Evolutionary conservation across 257 asterid species (phyloP).

Genomic region (Hygrophila difformis): DNA sequence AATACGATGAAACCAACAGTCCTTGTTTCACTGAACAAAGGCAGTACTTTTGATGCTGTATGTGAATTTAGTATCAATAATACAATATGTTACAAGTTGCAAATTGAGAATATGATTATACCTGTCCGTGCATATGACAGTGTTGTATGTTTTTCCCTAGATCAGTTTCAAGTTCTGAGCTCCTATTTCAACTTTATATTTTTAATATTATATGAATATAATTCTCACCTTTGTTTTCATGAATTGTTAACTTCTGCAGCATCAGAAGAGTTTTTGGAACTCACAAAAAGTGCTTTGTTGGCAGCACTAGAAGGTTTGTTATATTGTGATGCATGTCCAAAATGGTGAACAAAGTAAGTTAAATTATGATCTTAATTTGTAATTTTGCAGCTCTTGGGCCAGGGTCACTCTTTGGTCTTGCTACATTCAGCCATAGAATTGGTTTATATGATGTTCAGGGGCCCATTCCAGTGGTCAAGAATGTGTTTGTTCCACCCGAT

Average conservation of each 20-base stretch:
- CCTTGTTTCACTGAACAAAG: background rate
- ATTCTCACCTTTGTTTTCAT: slow-evolving; percentile 19
- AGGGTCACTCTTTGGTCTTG: slow-evolving; percentile 96
- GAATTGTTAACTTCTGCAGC: slow-evolving; percentile 45
- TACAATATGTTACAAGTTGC: background rate
- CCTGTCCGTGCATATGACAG: slow-evolving; percentile 3
- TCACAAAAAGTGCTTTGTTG: slow-evolving; percentile 86
- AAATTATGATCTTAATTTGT: slow-evolving; percentile 17
- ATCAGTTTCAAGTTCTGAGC: slow-evolving; percentile 2
- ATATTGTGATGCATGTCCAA: slow-evolving; percentile 7
- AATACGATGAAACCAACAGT: slow-evolving; percentile 3
- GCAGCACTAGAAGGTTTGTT: slow-evolving; percentile 93
- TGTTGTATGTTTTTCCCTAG: slow-evolving; percentile 6
- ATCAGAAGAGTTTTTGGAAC: slow-evolving; percentile 97
- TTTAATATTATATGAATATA: slow-evolving; percentile 6
- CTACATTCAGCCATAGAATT: slow-evolving; percentile 94
- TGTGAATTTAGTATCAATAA: background rate
- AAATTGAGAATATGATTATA: no score
- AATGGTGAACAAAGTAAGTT: slow-evolving; percentile 11
- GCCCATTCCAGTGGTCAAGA: slow-evolving; percentile 93
- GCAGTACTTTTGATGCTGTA: slow-evolving; percentile 5
- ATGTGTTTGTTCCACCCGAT: slow-evolving; percentile 83
- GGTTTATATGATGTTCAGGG: slow-evolving; percentile 98
- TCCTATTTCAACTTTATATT: background rate
- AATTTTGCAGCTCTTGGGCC: slow-evolving; percentile 75